Percentiles rank a stretch among this genome's conserved stretches.
Conservation (phyloP, 1,139 yeast genomes). For the Debaryomyces sp. region DNA sequence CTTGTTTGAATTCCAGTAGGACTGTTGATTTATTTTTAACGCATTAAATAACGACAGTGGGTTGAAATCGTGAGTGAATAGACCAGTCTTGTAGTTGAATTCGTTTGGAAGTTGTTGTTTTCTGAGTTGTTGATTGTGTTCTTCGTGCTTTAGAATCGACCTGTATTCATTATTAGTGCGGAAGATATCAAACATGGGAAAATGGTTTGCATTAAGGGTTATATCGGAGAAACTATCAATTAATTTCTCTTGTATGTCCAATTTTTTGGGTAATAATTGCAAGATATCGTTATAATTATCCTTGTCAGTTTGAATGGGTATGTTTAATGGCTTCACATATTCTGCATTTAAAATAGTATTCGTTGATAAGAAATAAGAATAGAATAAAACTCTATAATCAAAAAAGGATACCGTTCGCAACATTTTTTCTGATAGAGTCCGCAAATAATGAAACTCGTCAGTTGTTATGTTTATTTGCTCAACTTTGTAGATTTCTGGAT, state of each 20-base stretch:
- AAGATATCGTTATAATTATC: conserved; percentile 22
- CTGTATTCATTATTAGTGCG: conserved; percentile 17
- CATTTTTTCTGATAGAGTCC: conserved; percentile 21
- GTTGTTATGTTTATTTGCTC: conserved; percentile 14
- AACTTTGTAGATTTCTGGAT: conserved; percentile 25
- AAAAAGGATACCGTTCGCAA: conserved; percentile 30
- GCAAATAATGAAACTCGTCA: conserved; percentile 22
- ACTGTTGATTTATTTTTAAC: conserved; percentile 17
- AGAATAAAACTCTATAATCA: conserved; percentile 29
- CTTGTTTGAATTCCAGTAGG: conserved; percentile 20
- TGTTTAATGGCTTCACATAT: conserved; percentile 17
- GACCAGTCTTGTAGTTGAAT: conserved; percentile 27
- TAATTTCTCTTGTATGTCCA: conserved; percentile 24
- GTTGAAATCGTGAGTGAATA: conserved; percentile 30
- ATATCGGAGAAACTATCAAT: conserved; percentile 21
- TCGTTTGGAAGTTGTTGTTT: conserved; percentile 11
- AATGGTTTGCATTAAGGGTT: conserved; percentile 22
- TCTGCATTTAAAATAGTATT: conserved; percentile 23
- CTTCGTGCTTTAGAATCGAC: conserved; percentile 12
- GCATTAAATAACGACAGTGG: conserved; percentile 23
- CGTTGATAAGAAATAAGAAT: conserved; percentile 28
- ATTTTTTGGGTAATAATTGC: conserved; percentile 25
- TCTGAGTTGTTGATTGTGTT: conserved; percentile 13
- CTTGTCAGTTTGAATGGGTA: not conserved
- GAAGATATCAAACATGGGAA: conserved; percentile 27